These are phyloP conservation scores for Chytriomyces sp. DNA, from an alignment of 192 early-diverging fungal genomes.

Conservation along the genomic window DNA sequence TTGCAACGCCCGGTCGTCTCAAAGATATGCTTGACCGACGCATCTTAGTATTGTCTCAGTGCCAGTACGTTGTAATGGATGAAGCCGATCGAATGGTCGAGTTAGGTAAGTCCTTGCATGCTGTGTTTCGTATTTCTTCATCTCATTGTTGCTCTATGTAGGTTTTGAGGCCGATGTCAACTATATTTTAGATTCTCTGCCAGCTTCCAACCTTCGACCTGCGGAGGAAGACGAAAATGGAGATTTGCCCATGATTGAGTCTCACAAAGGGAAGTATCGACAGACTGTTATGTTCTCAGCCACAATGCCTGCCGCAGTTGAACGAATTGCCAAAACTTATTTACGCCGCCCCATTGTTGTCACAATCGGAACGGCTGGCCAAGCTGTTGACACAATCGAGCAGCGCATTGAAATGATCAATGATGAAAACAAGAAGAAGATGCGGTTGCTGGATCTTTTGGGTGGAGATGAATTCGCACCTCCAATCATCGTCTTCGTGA, in stretches of 20 bases:
- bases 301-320: conserved; percentile 95
- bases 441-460: conserved; percentile 78
- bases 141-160: not conserved
- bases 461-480: conserved; percentile 63
- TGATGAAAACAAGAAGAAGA: conserved; percentile 83
- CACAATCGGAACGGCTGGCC: conserved; percentile 94
- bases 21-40: conserved; percentile 88
- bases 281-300: conserved; percentile 99
- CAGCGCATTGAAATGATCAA: conserved; percentile 92
- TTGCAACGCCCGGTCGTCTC: conserved; percentile 97
- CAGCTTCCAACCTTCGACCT: conserved; percentile 87
- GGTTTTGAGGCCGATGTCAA: conserved; percentile 94
- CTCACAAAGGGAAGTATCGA: conserved; percentile 57
- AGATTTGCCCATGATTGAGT: conserved; percentile 19
- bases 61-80: conserved; percentile 98
- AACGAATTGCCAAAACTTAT: conserved; percentile 92
- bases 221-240: conserved; percentile 56
- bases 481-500: conserved; percentile 97
- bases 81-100: conserved; percentile 89
- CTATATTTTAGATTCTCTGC: conserved; percentile 91
- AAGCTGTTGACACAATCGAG: conserved; percentile 95
- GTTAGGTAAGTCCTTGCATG: conserved; percentile 28
- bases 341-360: conserved; percentile 89
- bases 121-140: not conserved
- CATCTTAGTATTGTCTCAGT: conserved; percentile 89